Conservation (phyloP, 169 alveolate genomes). For the Plasmodium cynomolgi region DNA sequence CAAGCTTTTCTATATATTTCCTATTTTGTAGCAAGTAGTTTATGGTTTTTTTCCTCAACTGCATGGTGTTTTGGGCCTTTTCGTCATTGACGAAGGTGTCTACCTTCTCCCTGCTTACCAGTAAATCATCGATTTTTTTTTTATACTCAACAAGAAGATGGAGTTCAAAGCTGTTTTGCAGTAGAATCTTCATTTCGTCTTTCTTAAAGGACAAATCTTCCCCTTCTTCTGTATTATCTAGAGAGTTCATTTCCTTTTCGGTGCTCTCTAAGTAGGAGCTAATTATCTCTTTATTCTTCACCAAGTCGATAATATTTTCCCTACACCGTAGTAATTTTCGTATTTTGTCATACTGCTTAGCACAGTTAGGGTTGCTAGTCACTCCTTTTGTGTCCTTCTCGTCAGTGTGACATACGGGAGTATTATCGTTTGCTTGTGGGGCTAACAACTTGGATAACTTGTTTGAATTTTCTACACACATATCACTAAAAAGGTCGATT, state of each 20-base stretch:
- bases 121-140: slow-evolving; percentile 68
- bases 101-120: slow-evolving; percentile 35
- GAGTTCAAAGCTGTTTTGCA: slow-evolving; percentile 47
- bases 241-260: slow-evolving; percentile 2
- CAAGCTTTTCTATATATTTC: slow-evolving; percentile 39
- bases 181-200: background rate
- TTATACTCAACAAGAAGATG: slow-evolving; percentile 58
- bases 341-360: slow-evolving; percentile 9
- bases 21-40: slow-evolving; percentile 40
- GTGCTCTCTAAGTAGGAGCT: slow-evolving; percentile 22
- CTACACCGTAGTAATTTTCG: slow-evolving; percentile 23
- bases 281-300: slow-evolving; percentile 15
- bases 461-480: background rate
- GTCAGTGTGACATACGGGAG: background rate
- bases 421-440: background rate
- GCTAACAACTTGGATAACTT: background rate
- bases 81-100: slow-evolving; percentile 30
- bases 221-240: background rate
- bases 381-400: background rate
- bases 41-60: slow-evolving; percentile 27
- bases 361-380: background rate
- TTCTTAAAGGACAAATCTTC: slow-evolving; percentile 1
- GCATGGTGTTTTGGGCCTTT: slow-evolving; percentile 5
- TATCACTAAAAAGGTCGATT: slow-evolving; percentile 16
- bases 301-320: slow-evolving; percentile 41